These are phyloP conservation scores for Astrothelium macrocarpum DNA, from an alignment of 495 filamentous ascomycete species.

Conservation along the genomic window DNA sequence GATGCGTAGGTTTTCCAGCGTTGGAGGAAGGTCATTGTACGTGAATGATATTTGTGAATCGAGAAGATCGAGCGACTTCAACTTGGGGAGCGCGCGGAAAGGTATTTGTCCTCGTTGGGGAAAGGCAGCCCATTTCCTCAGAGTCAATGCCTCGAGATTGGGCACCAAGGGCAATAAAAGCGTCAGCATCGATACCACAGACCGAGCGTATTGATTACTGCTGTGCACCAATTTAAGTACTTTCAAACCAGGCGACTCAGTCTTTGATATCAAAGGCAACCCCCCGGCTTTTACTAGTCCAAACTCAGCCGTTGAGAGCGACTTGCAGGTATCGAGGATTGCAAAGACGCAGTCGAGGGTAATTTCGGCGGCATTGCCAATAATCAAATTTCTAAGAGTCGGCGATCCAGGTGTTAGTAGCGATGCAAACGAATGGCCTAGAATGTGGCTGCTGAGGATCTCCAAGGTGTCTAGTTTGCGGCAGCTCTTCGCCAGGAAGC, in stretches of 20 bases:
- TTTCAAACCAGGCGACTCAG: not conserved
- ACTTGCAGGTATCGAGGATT: not conserved
- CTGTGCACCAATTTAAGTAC: not conserved
- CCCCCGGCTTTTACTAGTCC: not conserved
- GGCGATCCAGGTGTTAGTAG: not conserved
- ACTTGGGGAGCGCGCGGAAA: not conserved
- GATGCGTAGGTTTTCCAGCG: not conserved
- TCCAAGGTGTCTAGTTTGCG: constrained; percentile 5
- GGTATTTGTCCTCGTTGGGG: not conserved
- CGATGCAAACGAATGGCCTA: not conserved
- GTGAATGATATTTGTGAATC: not conserved
- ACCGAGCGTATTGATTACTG: not conserved
- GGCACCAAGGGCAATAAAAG: not conserved
- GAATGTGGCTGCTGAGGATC: not conserved
- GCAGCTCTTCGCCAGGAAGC: not conserved
- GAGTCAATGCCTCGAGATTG: not conserved
- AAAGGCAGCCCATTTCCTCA: not conserved
- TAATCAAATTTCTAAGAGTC: not conserved
- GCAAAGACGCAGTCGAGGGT: not conserved
- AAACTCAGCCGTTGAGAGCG: not conserved
- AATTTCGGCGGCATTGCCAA: not conserved
- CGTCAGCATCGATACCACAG: not conserved
- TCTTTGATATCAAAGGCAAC: not conserved
- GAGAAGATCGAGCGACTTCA: constrained; percentile 3
- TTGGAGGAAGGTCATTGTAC: not conserved